Base-by-base conservation (phyloP, 164 flowering plant species). In the Vitis rotundifolia region DNA sequence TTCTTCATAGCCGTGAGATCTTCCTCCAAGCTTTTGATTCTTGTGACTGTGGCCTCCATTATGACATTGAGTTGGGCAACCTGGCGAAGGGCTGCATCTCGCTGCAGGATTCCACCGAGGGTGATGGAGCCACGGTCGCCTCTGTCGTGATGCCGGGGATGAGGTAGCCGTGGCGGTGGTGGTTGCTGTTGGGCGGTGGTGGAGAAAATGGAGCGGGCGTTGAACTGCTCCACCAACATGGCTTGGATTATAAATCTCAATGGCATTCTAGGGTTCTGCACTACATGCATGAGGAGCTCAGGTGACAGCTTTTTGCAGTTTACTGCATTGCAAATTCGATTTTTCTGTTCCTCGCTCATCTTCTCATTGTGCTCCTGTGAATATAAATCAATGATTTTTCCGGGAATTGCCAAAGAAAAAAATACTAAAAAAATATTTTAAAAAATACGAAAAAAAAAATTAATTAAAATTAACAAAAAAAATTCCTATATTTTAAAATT, bases 211-310 rank as follows among this genome's bases (percentile, higher is more conserved):
- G 89, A 71, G 76, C 96, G 91, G 16, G 94, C 82, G 80, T 81
- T 84, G 70, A 89, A 82, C 71, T 91, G 98, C 75, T 90, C 91
- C 5, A 81, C 77, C 56, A 91, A 69, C 98, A 91, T 90, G 71
- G 97, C 96, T 68, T 88, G 91, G 67, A 94, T 86, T 2, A 90
- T 69, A 68, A 94, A 88, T 29, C 93, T 67, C 8, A 94, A 70
- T 3, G 98, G 97, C 92, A 93, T 85, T 57, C 78, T 68, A 0
- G 92, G 93, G 84, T 92, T 91, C 64, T 90, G 94, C 3, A 94
- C 91, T 2, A 91, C 89, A 48, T 89, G 91, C 62, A 87, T 53
- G 14, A 91, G 84, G 64, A 77, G 54, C 11, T 74, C 70, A 1
- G 89, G 78, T 2, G 97, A 89, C 37, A 94, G 85, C 72, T 80